Evolutionary conservation across 108 stramenopile species (phyloP).

Genomic region (Pseudonitzschia multiseries): DNA sequence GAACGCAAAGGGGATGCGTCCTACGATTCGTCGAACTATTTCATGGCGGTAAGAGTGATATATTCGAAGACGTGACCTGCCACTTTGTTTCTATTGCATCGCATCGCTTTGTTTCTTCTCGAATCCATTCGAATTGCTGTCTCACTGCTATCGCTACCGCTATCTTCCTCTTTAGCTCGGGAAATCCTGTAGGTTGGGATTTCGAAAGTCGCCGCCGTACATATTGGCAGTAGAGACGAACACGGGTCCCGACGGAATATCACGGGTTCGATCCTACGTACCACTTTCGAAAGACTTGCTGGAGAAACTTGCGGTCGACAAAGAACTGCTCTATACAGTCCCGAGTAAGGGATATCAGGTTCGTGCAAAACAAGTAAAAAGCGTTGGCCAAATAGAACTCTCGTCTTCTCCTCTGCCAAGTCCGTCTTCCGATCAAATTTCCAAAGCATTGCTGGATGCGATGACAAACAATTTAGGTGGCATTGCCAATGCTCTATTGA

Average conservation of each 20-base stretch:
- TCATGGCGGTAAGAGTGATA: constrained; percentile 29
- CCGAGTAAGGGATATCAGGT: constrained; percentile 61
- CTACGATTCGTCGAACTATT: constrained; percentile 58
- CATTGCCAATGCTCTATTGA: constrained; percentile 32
- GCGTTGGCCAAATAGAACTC: constrained; percentile 51
- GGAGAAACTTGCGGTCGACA: constrained; percentile 27
- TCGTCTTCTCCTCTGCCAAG: constrained; percentile 46
- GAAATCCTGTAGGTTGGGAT: constrained; percentile 27
- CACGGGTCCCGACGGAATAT: constrained; percentile 63
- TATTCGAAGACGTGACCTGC: background rate
- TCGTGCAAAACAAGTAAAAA: constrained; percentile 39
- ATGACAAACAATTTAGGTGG: constrained; percentile 50
- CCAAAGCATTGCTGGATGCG: constrained; percentile 42
- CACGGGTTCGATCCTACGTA: constrained; percentile 52
- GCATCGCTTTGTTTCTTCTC: background rate
- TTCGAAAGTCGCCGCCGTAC: constrained; percentile 27
- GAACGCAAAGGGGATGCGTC: constrained; percentile 61
- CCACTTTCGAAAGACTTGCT: constrained; percentile 37
- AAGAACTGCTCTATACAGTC: constrained; percentile 46
- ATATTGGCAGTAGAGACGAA: constrained; percentile 52
- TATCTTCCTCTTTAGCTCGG: constrained; percentile 18
- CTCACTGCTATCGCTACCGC: background rate
- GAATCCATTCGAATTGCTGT: background rate
- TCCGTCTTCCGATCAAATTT: constrained; percentile 45
- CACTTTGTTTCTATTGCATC: background rate